Base-by-base conservation (phyloP, 164 flowering plant genomes). In the Macadamia integrifolia region DNA sequence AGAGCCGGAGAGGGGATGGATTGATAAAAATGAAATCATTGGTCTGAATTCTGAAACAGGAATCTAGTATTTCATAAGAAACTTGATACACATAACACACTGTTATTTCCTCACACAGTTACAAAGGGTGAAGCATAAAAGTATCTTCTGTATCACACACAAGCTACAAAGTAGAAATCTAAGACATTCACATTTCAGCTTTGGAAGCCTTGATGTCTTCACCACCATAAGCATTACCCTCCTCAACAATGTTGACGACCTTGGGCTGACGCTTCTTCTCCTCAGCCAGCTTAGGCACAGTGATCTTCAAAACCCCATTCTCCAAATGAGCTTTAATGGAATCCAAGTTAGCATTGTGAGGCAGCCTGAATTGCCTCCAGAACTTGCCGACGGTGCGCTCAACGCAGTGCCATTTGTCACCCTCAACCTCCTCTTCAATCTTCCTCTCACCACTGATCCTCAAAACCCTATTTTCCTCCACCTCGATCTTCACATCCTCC, bases 301-400 rank as follows among this genome's bases (percentile, higher is more conserved):
- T 67, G 5, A 81, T 66, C 69, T 30, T 82, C 81, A 82, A 55
- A 43, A 82, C 85, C 23, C 85, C 85, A 68, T 82, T 63, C 65
- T 79, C 81, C 28, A 82, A 64, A 48, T 68, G 60, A 1, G 78
- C 85, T 40, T 67, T 68, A 10, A 82, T 56, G 1, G 18, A 28
- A 32, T 82, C 85, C 75, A 80, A 43, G 43, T 82, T 81, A 0
- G 76, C 80, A 66, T 72, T 74, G 1, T 1, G 63, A 1, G 85
- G 85, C 75, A 82, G 8, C 76, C 81, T 69, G 66, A 82, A 82
- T 67, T 72, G 81, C 72, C 85, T 62, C 83, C 81, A 79, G 62
- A 80, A 82, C 72, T 78, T 82, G 11, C 85, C 83, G 11, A 5
- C n/a, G 3, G 80, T 56, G 42, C 81, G 62, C 74, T 82, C 83